These are phyloP conservation scores for Globisporangium megalacanthum DNA, from an alignment of 352 stramenopile species.

Conservation along the genomic window DNA sequence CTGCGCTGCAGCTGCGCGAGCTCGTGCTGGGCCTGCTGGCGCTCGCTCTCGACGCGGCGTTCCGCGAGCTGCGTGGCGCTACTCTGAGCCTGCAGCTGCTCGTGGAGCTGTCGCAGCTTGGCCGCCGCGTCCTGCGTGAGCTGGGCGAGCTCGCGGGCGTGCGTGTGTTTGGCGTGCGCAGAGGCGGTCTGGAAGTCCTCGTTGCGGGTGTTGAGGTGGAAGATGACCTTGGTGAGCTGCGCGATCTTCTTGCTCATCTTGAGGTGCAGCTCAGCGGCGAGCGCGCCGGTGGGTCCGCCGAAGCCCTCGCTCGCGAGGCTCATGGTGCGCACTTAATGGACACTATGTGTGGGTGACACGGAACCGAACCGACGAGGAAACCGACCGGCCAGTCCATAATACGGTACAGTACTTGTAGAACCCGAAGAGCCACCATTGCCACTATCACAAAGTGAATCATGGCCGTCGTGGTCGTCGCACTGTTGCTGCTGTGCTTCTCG, in stretches of 20 bases:
- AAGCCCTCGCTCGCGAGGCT: slow-evolving; percentile 14
- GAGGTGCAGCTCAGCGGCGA: slow-evolving; percentile 69
- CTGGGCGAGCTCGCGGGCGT: slow-evolving; percentile 35
- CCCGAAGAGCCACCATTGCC: too few relatives aligned
- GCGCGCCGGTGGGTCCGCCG: slow-evolving; percentile 12
- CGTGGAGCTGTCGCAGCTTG: slow-evolving; percentile 44
- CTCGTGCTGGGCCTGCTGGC: slow-evolving; percentile 33
- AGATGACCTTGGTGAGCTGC: slow-evolving; percentile 93
- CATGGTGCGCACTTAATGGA: slow-evolving; percentile 14
- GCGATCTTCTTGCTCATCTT: slow-evolving; percentile 95
- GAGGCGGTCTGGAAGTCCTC: slow-evolving; percentile 85
- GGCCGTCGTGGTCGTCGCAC: not conserved
- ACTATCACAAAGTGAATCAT: too few relatives aligned
- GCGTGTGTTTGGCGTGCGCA: slow-evolving; percentile 28
- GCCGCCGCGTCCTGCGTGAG: slow-evolving; percentile 45
- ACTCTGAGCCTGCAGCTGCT: slow-evolving; percentile 30
- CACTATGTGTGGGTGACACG: too few relatives aligned
- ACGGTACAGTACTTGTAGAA: too few relatives aligned
- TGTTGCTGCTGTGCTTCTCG: not conserved
- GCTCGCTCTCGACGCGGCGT: slow-evolving; percentile 26
- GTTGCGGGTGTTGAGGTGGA: slow-evolving; percentile 93
- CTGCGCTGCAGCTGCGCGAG: slow-evolving; percentile 28
- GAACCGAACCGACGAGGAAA: too few relatives aligned
- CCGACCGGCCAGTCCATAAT: too few relatives aligned
- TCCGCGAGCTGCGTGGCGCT: slow-evolving; percentile 24